Evolutionary conservation across 768 basidiomycete genomes (phyloP).

Genomic region (Russula lepida): DNA sequence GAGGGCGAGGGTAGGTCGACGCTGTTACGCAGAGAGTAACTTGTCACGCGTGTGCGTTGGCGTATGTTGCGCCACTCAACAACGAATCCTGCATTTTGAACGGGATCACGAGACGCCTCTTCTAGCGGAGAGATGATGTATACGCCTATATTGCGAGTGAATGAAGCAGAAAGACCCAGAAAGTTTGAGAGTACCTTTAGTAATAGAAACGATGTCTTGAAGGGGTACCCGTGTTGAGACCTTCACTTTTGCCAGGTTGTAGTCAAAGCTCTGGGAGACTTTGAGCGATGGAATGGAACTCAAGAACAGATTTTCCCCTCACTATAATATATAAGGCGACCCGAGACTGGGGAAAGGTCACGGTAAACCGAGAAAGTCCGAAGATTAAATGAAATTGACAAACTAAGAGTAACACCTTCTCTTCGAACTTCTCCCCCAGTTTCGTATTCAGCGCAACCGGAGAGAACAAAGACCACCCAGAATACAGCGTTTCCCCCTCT

Average conservation of each 20-base stretch:
- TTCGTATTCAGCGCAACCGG: slow-evolving; percentile 69
- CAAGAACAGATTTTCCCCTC: slow-evolving; percentile 26
- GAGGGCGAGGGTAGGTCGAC: slow-evolving; percentile 28
- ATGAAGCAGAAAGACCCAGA: background rate
- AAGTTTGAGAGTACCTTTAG: slow-evolving; percentile 49
- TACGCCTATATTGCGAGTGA: slow-evolving; percentile 46
- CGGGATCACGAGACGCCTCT: slow-evolving; percentile 80
- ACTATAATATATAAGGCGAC: slow-evolving; percentile 73
- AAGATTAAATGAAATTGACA: slow-evolving; percentile 27
- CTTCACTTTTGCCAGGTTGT: slow-evolving; percentile 86
- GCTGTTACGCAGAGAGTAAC: slow-evolving; percentile 79
- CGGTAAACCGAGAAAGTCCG: slow-evolving; percentile 5
- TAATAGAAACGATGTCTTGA: slow-evolving; percentile 64
- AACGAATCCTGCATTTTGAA: slow-evolving; percentile 83
- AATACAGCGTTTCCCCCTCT: slow-evolving; percentile 51
- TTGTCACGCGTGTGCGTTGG: slow-evolving; percentile 69
- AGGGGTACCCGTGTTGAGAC: slow-evolving; percentile 85
- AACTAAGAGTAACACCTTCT: slow-evolving; percentile 86
- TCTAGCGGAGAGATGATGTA: slow-evolving; percentile 93
- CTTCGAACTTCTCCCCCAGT: slow-evolving; percentile 78
- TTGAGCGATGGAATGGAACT: background rate
- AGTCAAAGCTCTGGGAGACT: slow-evolving; percentile 72
- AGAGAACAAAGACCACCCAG: slow-evolving; percentile 89
- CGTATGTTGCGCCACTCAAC: slow-evolving; percentile 69
- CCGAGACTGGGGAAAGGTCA: slow-evolving; percentile 25